phyloP scores from a whole-genome alignment of 2,329 filamentous ascomycete genomes.

The Paecilomyces dactylethromorphus region DNA sequence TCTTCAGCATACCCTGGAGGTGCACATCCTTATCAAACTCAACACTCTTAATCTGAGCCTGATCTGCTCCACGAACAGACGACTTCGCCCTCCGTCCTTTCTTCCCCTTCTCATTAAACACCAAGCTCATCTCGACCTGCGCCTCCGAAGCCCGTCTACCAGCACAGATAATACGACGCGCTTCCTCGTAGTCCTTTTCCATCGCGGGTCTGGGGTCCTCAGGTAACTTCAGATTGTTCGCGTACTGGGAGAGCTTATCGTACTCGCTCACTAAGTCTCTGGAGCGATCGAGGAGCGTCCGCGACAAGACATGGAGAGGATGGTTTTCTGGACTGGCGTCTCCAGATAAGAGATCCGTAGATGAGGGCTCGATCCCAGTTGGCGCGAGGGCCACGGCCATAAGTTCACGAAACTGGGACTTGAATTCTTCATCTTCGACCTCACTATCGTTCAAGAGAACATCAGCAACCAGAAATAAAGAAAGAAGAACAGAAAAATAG shows the following conservation, averaged over 20 bases:
- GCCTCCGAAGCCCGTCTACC: conserved; percentile 9
- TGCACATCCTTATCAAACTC: conserved; percentile 9
- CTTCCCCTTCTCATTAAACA: conserved; percentile 1
- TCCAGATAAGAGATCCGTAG: not conserved
- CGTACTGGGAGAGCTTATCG: conserved; percentile 6
- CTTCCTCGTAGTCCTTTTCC: conserved; percentile 10
- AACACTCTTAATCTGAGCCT: not conserved
- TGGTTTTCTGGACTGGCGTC: conserved; percentile 2
- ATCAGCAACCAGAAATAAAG: not conserved
- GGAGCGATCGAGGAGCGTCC: conserved; percentile 5
- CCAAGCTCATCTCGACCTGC: conserved; percentile 9
- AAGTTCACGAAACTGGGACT: conserved; percentile 4
- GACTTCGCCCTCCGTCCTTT: not conserved
- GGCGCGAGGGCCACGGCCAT: conserved; percentile 6
- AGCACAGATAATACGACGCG: conserved; percentile 8
- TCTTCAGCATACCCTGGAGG: conserved; percentile 13
- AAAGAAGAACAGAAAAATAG: not conserved
- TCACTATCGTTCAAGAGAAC: conserved; percentile 1
- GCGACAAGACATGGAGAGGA: conserved; percentile 5
- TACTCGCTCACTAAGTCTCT: conserved; percentile 4
- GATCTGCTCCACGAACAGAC: not conserved
- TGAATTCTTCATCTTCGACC: conserved; percentile 8
- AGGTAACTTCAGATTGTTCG: conserved; percentile 2
- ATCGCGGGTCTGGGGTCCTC: conserved; percentile 5
- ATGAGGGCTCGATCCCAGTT: not conserved